Evolutionary conservation across 2,329 filamentous ascomycete species (phyloP).

Genomic region (Zasmidium angulare): DNA sequence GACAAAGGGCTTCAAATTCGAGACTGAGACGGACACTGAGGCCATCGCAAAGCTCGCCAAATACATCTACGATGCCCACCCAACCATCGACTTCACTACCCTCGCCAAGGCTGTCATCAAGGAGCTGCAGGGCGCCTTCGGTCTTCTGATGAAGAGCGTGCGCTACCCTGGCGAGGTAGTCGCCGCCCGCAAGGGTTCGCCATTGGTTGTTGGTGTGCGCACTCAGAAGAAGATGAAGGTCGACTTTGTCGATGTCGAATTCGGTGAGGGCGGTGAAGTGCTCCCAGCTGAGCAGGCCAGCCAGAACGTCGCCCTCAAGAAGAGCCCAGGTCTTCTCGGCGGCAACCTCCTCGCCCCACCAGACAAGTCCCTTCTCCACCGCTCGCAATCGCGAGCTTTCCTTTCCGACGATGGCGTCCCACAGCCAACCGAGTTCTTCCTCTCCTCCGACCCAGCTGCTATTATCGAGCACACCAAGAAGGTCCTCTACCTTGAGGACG

Average conservation of each 20-base stretch:
- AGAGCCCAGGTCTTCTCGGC: conserved; percentile 59
- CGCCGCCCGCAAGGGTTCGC: conserved; percentile 96
- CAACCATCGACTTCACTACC: conserved; percentile 91
- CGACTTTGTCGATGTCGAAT: conserved; percentile 99
- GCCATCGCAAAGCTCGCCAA: conserved; percentile 99
- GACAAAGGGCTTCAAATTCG: conserved; percentile 95
- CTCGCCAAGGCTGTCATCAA: conserved; percentile 97
- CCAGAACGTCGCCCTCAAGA: conserved; percentile 96
- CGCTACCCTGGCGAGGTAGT: conserved; percentile 98
- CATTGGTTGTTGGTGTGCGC: conserved; percentile 93
- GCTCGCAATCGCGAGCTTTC: conserved; percentile 97
- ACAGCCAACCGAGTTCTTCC: conserved; percentile 98
- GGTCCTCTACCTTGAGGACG: conserved; percentile 98
- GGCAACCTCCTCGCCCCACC: conserved; percentile 76
- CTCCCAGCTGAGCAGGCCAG: conserved; percentile 92
- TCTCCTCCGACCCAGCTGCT: conserved; percentile 96
- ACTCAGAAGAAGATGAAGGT: conserved; percentile 99
- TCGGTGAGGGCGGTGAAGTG: conserved; percentile 77
- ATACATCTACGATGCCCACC: conserved; percentile 95
- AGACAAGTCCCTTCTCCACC: conserved; percentile 97
- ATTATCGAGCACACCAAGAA: conserved; percentile 99
- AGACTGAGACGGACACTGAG: conserved; percentile 99
- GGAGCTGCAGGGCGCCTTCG: conserved; percentile 97
- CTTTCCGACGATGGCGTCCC: conserved; percentile 97
- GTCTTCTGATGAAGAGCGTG: conserved; percentile 94